Evolutionary conservation across 352 stramenopile species (phyloP), one percentile per base, ranked within the genome.

Genomic region (Phytophthora ohioensis): DNA sequence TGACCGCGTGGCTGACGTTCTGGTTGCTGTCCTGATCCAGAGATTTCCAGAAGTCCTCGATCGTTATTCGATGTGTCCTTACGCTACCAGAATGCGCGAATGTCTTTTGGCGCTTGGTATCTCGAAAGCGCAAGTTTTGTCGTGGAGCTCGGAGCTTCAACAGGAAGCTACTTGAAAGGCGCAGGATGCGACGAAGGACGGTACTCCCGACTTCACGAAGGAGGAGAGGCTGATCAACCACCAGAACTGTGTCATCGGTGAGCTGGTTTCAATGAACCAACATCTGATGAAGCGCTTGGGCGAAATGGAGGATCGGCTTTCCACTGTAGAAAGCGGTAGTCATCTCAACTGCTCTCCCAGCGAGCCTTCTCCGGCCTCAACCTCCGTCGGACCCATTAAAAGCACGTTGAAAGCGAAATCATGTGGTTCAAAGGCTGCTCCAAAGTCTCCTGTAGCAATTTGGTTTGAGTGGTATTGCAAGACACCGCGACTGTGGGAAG

Each of bases 381-480:
- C 15, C 21, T 21, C 21, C 17, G 49, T 21, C 21, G 1, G 21
- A 21, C 21, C 21, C 21, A 0, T 1, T 21, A 21, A 21, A 21
- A 21, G 21, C 21, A 21, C 21, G 21, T 21, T 21, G 21, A 43
- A 52, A 30, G 6, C 31, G 32, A 43, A 57, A 32, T 30, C 39
- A 8, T 62, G 55, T 35, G 55, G 55, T 1, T 38, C 41, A 27
- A 63, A 63, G 11, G 41, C 55, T 15, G 4, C 3, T 43, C 38
- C 27, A 36, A 66, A 62, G 12, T 8, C 11, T n/a, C 45, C 47
- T 13, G 4, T 39, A 4, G 59, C 48, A 7, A 39, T 59, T 35
- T 67, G 38, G 47, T 67, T 59, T 27, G 59, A 58, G 31, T 67
- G 59, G 49, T 67, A 59, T 66, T n/a, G 5, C 39, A 66, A 66